Evolutionary conservation across 2,329 filamentous ascomycete genomes (phyloP).

Genomic region (Metarhizium album): DNA sequence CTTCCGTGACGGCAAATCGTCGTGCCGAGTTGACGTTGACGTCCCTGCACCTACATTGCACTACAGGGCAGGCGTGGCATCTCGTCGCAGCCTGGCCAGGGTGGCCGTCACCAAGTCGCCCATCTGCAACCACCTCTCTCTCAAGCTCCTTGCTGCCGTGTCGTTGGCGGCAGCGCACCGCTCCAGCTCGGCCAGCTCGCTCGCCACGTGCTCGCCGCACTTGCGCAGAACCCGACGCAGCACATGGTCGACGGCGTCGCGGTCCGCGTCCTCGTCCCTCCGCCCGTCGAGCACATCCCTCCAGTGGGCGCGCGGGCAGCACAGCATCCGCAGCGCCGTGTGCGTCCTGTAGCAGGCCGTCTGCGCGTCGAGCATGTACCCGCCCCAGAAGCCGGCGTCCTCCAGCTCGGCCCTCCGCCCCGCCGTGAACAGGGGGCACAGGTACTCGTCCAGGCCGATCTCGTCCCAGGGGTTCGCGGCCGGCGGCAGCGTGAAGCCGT

Average conservation of each 20-base stretch:
- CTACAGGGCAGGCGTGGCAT: not conserved
- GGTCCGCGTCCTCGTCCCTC: slow-evolving; percentile 34
- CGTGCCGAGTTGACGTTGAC: no score
- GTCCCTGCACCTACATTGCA: no score
- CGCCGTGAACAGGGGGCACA: slow-evolving; percentile 28
- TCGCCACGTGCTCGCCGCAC: slow-evolving; percentile 23
- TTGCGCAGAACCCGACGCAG: slow-evolving; percentile 27
- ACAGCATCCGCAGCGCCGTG: slow-evolving; percentile 34
- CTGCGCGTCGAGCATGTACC: slow-evolving; percentile 39
- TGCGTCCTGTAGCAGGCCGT: slow-evolving; percentile 45
- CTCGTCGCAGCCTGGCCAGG: slow-evolving; percentile 9
- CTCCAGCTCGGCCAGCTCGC: slow-evolving; percentile 20
- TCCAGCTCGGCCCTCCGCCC: slow-evolving; percentile 29
- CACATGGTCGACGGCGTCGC: slow-evolving; percentile 24
- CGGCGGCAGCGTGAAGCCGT: slow-evolving; percentile 35
- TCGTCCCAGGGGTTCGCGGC: slow-evolving; percentile 42
- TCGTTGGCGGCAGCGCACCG: slow-evolving; percentile 19
- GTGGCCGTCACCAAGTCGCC: slow-evolving; percentile 12
- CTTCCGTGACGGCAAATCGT: not conserved
- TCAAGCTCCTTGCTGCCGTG: slow-evolving; percentile 13
- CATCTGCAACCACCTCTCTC: slow-evolving; percentile 17
- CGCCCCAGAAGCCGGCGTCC: slow-evolving; percentile 36
- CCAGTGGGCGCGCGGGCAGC: slow-evolving; percentile 30
- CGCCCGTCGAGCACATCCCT: slow-evolving; percentile 32
- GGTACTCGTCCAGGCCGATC: slow-evolving; percentile 33